A percentile compares a stretch with the other conserved stretches of the same genome.
Conservation (phyloP, 352 stramenopile species). For the Pythium folliculosum region DNA sequence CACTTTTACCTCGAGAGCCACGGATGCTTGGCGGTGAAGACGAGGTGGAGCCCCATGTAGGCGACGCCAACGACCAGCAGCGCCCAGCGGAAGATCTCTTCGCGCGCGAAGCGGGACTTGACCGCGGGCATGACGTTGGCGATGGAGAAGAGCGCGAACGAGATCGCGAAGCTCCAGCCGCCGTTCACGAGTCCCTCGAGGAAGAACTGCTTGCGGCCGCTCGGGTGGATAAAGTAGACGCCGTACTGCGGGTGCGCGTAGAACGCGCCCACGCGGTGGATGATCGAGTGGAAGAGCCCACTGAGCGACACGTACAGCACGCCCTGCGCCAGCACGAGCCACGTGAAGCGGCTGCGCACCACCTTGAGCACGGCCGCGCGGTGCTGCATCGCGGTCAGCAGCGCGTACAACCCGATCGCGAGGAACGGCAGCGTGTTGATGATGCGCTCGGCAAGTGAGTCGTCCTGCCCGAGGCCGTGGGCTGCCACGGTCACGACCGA, state of each 20-base stretch:
- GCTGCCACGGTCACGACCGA: too few species aligned
- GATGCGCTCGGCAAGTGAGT: conserved; percentile 13
- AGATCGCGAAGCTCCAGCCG: conserved; percentile 65
- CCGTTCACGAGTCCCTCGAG: conserved; percentile 64
- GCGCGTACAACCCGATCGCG: conserved; percentile 39
- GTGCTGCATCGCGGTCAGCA: conserved; percentile 42
- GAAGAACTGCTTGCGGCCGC: conserved; percentile 62
- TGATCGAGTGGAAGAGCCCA: conserved; percentile 64
- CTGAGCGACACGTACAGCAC: conserved; percentile 67
- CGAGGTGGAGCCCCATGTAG: conserved; percentile 50
- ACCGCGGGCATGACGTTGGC: conserved; percentile 44
- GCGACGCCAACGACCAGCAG: conserved; percentile 47
- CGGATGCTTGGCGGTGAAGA: conserved; percentile 62
- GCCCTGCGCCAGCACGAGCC: conserved; percentile 50
- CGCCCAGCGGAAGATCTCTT: conserved; percentile 52
- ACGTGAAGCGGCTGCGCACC: conserved; percentile 45
- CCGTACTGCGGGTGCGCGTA: conserved; percentile 56
- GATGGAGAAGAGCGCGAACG: conserved; percentile 50
- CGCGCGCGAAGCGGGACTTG: conserved; percentile 30
- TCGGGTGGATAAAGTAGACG: conserved; percentile 65
- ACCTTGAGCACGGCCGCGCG: conserved; percentile 37
- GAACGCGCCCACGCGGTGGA: conserved; percentile 49
- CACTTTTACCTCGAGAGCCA: conserved; percentile 40
- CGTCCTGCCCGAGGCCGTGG: conserved; percentile 4
- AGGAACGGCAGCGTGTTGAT: conserved; percentile 46